Conservation (phyloP, 148 eudicot species). For the Silene latifolia region DNA sequence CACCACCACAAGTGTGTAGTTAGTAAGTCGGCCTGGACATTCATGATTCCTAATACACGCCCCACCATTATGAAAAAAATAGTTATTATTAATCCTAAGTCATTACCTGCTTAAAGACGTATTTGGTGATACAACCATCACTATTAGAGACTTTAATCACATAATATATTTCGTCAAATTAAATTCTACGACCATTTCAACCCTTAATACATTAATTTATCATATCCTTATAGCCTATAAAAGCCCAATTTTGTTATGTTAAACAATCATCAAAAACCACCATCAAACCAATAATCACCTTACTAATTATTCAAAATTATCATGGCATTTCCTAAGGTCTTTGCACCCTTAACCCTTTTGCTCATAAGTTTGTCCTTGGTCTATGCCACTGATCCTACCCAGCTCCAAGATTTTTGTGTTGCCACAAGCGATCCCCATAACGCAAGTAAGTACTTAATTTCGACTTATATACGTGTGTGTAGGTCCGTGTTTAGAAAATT, state of each 20-base stretch:
- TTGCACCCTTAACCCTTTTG: neutral
- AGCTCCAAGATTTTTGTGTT: constrained; percentile 14
- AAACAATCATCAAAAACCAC: neutral
- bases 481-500: no score
- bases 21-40: no score
- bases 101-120: neutral
- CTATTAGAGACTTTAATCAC: no score
- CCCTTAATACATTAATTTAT: neutral
- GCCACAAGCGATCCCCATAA: neutral
- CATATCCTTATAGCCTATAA: neutral
- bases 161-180: no score
- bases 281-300: no score
- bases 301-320: neutral
- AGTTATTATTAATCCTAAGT: neutral
- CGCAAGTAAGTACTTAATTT: neutral
- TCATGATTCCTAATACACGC: neutral
- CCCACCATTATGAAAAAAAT: no score
- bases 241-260: neutral
- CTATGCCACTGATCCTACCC: constrained; percentile 14
- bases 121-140: no score
- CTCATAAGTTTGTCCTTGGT: neutral
- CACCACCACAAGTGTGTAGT: no score
- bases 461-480: neutral
- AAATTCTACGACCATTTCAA: neutral
- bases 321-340: neutral